These are phyloP conservation scores for Peltaster fructicola DNA, from an alignment of 2,329 filamentous ascomycete species.

Conservation along the genomic window DNA sequence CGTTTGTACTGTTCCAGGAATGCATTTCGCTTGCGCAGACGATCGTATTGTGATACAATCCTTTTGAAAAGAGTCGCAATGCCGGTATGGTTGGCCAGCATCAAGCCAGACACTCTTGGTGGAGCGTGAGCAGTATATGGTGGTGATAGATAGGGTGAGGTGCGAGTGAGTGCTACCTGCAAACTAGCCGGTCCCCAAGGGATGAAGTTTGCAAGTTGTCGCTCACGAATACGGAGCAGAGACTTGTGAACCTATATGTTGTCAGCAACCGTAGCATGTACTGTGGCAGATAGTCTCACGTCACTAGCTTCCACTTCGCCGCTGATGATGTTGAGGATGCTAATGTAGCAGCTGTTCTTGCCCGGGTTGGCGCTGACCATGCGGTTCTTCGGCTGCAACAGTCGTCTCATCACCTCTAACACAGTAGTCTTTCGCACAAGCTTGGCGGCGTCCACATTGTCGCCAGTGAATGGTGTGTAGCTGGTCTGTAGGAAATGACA, in stretches of 20 bases:
- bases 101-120: constrained; percentile 73
- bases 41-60: constrained; percentile 81
- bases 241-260: constrained; percentile 70
- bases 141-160: constrained; percentile 87
- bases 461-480: constrained; percentile 92
- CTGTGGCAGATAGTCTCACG: constrained; percentile 24
- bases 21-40: constrained; percentile 87
- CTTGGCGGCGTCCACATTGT: constrained; percentile 92
- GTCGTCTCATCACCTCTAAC: constrained; percentile 85
- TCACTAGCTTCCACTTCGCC: constrained; percentile 96
- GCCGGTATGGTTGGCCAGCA: constrained; percentile 96
- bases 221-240: constrained; percentile 82
- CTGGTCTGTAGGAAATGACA: constrained; percentile 98
- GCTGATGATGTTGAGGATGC: constrained; percentile 96
- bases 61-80: constrained; percentile 94
- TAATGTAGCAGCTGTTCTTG: constrained; percentile 98
- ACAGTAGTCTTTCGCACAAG: constrained; percentile 97
- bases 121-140: constrained; percentile 89
- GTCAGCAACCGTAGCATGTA: background rate
- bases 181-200: constrained; percentile 97
- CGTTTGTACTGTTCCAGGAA: constrained; percentile 96
- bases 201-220: constrained; percentile 86
- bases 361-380: constrained; percentile 94
- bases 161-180: constrained; percentile 89
- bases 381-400: constrained; percentile 94